Conservation (phyloP, 345 rosid species). For the Sapria himalayana region DNA sequence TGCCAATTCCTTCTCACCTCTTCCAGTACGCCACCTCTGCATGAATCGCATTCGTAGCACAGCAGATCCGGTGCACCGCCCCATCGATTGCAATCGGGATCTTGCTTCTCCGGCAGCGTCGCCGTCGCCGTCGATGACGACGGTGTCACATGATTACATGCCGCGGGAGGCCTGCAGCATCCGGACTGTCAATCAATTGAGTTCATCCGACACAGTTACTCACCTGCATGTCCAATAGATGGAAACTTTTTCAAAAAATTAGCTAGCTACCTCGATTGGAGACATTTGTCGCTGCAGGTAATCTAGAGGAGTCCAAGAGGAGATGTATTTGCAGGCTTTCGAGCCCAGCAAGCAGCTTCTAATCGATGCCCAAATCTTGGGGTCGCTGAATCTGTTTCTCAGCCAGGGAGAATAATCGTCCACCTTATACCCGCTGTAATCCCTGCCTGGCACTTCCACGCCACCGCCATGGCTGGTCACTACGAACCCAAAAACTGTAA, state of each 20-base stretch:
- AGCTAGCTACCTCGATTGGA: constrained; percentile 45
- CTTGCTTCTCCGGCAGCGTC: constrained; percentile 31
- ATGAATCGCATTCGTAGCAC: constrained; percentile 87
- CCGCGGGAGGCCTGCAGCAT: constrained; percentile 88
- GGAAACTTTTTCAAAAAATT: too few species aligned
- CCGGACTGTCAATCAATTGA: too few species aligned
- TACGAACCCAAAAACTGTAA: constrained; percentile 59
- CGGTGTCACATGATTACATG: constrained; percentile 47
- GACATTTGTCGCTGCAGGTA: constrained; percentile 40
- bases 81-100: constrained; percentile 71
- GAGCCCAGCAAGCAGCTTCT: constrained; percentile 59
- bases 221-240: too few species aligned
- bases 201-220: too few species aligned
- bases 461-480: constrained; percentile 79
- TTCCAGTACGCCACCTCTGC: constrained; percentile 86
- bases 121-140: constrained; percentile 21
- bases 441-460: constrained; percentile 35
- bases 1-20: constrained; percentile 66
- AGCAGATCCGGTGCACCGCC: constrained; percentile 32
- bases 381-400: constrained; percentile 30
- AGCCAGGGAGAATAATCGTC: constrained; percentile 71
- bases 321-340: constrained; percentile 38
- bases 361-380: constrained; percentile 44
- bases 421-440: constrained; percentile 50
- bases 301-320: constrained; percentile 72